Conservation (phyloP, 805 yeast genomes). For the Cyberlindnera americana region DNA sequence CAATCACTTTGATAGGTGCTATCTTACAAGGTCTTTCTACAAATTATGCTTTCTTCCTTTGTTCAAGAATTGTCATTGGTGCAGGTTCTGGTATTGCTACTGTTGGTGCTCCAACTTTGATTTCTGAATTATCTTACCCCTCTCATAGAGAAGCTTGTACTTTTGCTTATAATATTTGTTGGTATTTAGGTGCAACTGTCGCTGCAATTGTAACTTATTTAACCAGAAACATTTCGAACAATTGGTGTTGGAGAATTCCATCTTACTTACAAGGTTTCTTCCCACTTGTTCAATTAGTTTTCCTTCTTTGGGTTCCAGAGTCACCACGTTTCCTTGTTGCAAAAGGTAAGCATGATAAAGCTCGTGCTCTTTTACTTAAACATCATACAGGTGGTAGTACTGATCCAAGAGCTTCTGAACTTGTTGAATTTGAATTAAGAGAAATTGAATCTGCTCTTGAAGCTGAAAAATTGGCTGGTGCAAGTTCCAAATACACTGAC, state of each 20-base stretch:
- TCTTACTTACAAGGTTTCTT: constrained; percentile 45
- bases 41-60: constrained; percentile 25
- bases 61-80: constrained; percentile 44
- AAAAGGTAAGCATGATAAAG: constrained; percentile 40
- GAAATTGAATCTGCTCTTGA: constrained; percentile 39
- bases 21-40: constrained; percentile 27
- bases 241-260: constrained; percentile 53
- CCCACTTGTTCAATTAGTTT: constrained; percentile 40
- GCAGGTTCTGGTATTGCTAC: constrained; percentile 38
- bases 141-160: constrained; percentile 38
- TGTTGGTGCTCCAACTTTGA: constrained; percentile 45
- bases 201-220: constrained; percentile 30
- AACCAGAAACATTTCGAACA: constrained; percentile 28
- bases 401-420: constrained; percentile 14
- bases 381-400: constrained; percentile 36
- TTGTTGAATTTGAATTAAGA: constrained; percentile 36
- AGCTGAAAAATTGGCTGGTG: constrained; percentile 35
- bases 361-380: constrained; percentile 37
- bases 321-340: constrained; percentile 44
- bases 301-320: constrained; percentile 42
- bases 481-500: constrained; percentile 33
- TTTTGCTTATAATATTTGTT: constrained; percentile 44
- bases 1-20: constrained; percentile 22
- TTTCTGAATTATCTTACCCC: constrained; percentile 50
- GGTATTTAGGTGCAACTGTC: constrained; percentile 51